Conservation (phyloP, 139 green algal species). For the Edaphochlamys debaryana region DNA sequence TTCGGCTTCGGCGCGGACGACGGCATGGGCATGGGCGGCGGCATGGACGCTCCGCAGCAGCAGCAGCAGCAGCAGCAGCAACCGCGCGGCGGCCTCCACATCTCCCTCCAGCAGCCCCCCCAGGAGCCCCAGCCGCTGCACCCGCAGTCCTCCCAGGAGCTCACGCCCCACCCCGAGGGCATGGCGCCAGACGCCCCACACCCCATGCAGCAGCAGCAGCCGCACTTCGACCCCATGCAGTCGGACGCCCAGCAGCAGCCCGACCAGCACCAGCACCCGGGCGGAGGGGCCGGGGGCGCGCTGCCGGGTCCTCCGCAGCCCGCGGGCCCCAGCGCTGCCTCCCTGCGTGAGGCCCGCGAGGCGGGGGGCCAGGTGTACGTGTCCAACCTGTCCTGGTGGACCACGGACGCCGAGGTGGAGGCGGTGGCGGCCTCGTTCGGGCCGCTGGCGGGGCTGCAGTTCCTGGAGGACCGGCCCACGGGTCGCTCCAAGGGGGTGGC, state of each 20-base stretch:
- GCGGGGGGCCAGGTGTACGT: constrained; percentile 73
- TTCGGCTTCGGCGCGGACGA: not conserved
- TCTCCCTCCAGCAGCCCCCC: not conserved
- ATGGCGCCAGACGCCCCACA: too few relatives aligned
- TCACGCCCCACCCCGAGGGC: too few relatives aligned
- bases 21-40: not conserved
- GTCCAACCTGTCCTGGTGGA: constrained; percentile 93
- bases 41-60: not conserved
- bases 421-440: constrained; percentile 69
- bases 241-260: not conserved
- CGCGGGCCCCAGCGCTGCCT: not conserved
- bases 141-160: not conserved
- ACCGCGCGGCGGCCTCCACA: not conserved
- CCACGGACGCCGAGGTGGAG: constrained; percentile 93
- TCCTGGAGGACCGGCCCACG: constrained; percentile 87
- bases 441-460: constrained; percentile 66
- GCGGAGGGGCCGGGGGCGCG: too few relatives aligned
- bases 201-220: not conserved
- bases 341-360: constrained; percentile 5
- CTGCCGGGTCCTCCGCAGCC: not conserved
- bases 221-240: not conserved
- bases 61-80: not conserved
- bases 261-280: not conserved
- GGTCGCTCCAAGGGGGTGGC: constrained; percentile 88
- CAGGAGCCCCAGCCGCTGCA: not conserved